Base-by-base conservation (phyloP, 2,329 filamentous ascomycete species). In the Sporothrix dimorphospora region DNA sequence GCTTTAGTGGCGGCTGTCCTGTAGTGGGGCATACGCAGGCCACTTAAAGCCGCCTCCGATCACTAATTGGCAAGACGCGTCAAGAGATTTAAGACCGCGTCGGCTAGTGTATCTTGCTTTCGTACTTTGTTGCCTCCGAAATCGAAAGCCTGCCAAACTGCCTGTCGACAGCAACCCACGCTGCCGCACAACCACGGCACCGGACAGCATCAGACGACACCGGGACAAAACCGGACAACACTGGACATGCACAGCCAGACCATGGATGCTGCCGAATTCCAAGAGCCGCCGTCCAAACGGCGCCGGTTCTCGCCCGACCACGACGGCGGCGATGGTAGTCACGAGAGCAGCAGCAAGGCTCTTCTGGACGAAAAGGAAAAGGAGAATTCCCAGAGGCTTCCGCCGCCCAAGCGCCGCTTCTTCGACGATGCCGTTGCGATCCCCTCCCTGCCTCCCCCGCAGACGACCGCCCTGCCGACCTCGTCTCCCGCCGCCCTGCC, bases 331-430 rank as follows among this genome's bases (percentile, higher is more conserved):
- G 24, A 9, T 6, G 9, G 11, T 11, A 5, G n/a, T 14, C 5
- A 21, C 38, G 19, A 27, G 2, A n/a, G 8, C 24, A 51, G 47
- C 21, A 47, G 45, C 16, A 38, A 51, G 5, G 19, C 59, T 1
- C 47, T 27, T 19, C 34, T 21, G 5, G 49, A 59, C 16, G 61
- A 71, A 19, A 40, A 53, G 24, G 73, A 65, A 49, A 78, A 75
- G 74, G 74, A 75, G 30, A 71, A 68, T 30, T 11, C 65, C 30
- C 19, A 21, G 21, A 69, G 49, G n/a, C 84, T 83, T 75, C 84
- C 86, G 0, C 75, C 77, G 11, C 88, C 88, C 78, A 83, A 81
- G 74, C 79, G 81, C 72, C 82, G 82, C 57, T 84, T 86, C 78
- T 85, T 86, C 73, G 75, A 78, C 4, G 82, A 85, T 69, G 71